Conservation (phyloP, 192 early-diverging fungal species). For the Backusella westeae region DNA sequence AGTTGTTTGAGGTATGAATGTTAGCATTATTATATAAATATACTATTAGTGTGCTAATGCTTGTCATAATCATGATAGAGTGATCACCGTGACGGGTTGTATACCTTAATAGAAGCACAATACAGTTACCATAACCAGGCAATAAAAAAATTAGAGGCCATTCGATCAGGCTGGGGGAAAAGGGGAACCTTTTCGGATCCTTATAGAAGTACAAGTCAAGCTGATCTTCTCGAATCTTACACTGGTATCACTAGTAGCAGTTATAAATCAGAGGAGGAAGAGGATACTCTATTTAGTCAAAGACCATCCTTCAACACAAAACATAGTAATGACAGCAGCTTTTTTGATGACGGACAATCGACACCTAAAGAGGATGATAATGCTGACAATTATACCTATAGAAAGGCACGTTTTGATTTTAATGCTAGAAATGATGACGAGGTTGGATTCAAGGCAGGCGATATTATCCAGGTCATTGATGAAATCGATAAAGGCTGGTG, state of each 20-base stretch:
- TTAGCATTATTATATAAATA: conserved; percentile 9
- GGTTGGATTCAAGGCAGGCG: conserved; percentile 77
- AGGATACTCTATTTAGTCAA: neutral
- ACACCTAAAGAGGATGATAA: neutral
- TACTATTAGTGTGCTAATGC: neutral
- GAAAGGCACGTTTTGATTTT: conserved; percentile 77
- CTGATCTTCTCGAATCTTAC: neutral
- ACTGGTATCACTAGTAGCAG: neutral
- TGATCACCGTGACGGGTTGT: conserved; percentile 30
- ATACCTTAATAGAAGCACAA: conserved; percentile 32
- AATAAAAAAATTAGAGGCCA: conserved; percentile 1
- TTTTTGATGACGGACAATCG: conserved; percentile 8
- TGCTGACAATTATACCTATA: conserved; percentile 52
- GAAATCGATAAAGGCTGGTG: conserved; percentile 96
- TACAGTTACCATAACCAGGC: conserved; percentile 22
- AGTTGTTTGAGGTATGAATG: conserved; percentile 75
- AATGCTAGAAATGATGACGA: conserved; percentile 78
- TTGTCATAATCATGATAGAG: conserved; percentile 17
- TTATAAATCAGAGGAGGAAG: neutral
- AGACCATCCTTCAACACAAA: neutral
- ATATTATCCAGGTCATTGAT: conserved; percentile 82
- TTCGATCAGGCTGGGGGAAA: conserved; percentile 14
- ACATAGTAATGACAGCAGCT: neutral
- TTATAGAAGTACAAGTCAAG: neutral
- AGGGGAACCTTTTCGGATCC: neutral